Percentiles rank a stretch among this genome's conserved stretches.
These are phyloP conservation scores for Pythium sukuiense DNA, from an alignment of 352 stramenopile genomes.

Conservation along the genomic window DNA sequence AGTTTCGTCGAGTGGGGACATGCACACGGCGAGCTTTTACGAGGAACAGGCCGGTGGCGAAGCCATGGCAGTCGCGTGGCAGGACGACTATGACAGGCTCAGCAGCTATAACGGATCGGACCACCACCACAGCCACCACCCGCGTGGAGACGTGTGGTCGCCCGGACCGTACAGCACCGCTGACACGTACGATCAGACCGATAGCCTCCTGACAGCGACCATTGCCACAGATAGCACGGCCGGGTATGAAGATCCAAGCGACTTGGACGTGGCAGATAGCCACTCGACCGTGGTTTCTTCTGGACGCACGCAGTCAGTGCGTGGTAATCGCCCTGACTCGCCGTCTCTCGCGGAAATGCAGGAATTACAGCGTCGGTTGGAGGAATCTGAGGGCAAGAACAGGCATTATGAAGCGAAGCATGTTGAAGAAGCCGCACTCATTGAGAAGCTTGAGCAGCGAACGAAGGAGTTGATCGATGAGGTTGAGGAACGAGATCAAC, in stretches of 20 bases:
- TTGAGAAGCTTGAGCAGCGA: slow-evolving; percentile 19
- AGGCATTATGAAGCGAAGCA: slow-evolving; percentile 12
- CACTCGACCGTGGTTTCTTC: slow-evolving; percentile 21
- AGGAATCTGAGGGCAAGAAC: slow-evolving; percentile 18
- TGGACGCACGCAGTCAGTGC: slow-evolving; percentile 12
- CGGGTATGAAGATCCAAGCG: slow-evolving; percentile 16
- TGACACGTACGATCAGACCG: not conserved
- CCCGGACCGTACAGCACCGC: not conserved
- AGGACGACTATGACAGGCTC: slow-evolving; percentile 9
- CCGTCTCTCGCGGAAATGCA: slow-evolving; percentile 21
- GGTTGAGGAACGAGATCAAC: not conserved
- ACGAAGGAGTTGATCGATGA: slow-evolving; percentile 2
- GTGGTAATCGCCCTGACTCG: slow-evolving; percentile 15
- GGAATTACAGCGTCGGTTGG: slow-evolving; percentile 12
- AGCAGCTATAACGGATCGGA: slow-evolving; percentile 12
- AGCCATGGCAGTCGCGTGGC: slow-evolving; percentile 5
- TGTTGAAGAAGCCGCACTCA: not conserved
- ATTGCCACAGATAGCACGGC: slow-evolving; percentile 15
- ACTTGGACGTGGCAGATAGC: slow-evolving; percentile 14
- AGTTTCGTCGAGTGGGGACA: slow-evolving; percentile 19
- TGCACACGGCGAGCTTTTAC: slow-evolving; percentile 40
- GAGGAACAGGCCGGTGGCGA: slow-evolving; percentile 10
- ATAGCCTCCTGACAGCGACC: not conserved
- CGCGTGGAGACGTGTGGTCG: slow-evolving; percentile 2
- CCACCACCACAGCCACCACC: not conserved